Conservation (phyloP, 257 asterid species). For the Solanum rostratum region DNA sequence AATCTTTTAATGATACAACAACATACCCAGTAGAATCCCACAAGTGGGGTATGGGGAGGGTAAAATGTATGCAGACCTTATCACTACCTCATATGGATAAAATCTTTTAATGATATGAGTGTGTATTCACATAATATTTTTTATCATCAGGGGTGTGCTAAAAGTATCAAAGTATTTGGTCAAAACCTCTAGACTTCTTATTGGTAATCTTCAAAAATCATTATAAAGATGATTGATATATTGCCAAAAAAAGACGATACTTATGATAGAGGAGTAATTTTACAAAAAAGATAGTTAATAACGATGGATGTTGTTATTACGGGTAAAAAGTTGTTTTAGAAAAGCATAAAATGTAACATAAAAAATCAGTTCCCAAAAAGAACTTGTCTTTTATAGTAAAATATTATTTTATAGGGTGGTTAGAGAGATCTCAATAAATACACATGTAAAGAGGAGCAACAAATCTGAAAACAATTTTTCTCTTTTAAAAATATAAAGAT, state of each 20-base stretch:
- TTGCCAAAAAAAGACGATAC: neutral
- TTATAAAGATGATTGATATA: neutral
- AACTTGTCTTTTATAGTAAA: neutral
- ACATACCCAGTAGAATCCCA: neutral
- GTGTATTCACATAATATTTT: too few species aligned
- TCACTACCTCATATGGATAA: too few species aligned
- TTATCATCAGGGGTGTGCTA: too few species aligned
- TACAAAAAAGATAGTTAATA: neutral
- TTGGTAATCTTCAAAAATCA: neutral
- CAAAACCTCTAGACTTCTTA: neutral
- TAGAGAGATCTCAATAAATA: neutral
- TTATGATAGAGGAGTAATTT: neutral
- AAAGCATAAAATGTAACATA: neutral
- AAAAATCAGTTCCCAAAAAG: neutral
- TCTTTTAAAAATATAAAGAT: neutral
- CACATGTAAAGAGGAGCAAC: neutral
- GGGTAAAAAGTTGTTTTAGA: neutral
- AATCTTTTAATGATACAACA: neutral
- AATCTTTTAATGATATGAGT: too few species aligned
- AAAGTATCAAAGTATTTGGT: too few species aligned
- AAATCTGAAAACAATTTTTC: neutral
- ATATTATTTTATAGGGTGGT: neutral
- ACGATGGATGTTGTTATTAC: neutral
- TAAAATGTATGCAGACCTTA: too few species aligned
- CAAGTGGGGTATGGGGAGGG: neutral